Evolutionary conservation across 2,329 filamentous ascomycete species (phyloP).

Genomic region (Curvularia sp.): DNA sequence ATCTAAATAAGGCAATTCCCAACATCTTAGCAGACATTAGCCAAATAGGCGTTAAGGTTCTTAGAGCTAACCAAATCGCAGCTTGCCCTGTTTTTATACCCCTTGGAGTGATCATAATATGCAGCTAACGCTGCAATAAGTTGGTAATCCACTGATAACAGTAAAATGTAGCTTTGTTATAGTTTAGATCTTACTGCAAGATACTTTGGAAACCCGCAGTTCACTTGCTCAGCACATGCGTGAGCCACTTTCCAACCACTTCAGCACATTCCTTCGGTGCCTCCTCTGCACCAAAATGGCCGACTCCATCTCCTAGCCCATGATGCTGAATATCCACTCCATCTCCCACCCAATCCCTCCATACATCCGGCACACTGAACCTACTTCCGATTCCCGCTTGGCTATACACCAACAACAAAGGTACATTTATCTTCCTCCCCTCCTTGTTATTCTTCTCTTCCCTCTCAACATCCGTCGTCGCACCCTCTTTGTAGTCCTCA

Average conservation of each 20-base stretch:
- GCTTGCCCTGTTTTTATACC: too few relatives aligned
- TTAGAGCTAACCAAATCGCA: too few relatives aligned
- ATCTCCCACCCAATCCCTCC: not conserved
- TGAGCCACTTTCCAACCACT: not conserved
- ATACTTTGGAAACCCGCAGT: not conserved
- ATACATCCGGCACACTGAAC: not conserved
- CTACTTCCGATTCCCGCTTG: constrained; percentile 52
- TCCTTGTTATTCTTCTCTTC: constrained; percentile 52
- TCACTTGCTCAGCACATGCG: not conserved
- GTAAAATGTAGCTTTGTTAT: too few relatives aligned
- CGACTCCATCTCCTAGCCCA: not conserved
- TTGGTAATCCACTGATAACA: too few relatives aligned
- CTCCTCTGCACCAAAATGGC: not conserved
- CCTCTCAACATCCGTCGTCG: constrained; percentile 61
- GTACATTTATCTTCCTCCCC: constrained; percentile 55
- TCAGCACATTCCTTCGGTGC: not conserved
- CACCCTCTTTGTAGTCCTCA: constrained; percentile 34
- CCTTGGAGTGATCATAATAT: too few relatives aligned
- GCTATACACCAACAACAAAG: constrained; percentile 61
- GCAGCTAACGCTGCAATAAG: too few relatives aligned
- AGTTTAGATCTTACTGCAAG: too few relatives aligned
- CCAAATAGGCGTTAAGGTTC: too few relatives aligned
- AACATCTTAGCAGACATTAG: too few relatives aligned
- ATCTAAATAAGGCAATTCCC: too few relatives aligned
- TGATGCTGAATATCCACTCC: not conserved